Conservation (phyloP, 345 rosid species). For the Crucihimalaya himalaica region DNA sequence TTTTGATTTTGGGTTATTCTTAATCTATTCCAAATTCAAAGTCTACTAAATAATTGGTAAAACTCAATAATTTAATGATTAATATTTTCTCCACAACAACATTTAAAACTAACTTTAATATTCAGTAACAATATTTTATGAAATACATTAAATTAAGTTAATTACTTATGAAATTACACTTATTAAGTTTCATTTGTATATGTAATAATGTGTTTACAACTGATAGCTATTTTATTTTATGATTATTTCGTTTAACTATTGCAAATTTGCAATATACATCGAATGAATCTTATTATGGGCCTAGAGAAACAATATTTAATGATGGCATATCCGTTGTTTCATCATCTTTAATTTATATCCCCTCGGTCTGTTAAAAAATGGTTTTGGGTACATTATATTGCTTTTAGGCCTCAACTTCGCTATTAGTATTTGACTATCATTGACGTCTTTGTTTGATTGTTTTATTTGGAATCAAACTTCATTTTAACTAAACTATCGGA, state of each 20-base stretch:
- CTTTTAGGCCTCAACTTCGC: neutral
- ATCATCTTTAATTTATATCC: neutral
- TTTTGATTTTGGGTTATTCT: neutral
- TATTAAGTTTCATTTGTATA: neutral
- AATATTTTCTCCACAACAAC: neutral
- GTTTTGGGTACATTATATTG: neutral
- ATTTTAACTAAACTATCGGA: too few species aligned
- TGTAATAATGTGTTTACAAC: neutral
- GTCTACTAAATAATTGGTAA: neutral
- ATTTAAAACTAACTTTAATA: neutral
- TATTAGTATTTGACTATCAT: conserved; percentile 3
- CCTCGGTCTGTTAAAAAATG: neutral
- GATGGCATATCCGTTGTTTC: neutral
- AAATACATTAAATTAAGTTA: neutral
- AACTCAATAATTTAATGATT: neutral
- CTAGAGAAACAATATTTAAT: neutral
- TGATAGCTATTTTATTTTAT: neutral
- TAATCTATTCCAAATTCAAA: neutral
- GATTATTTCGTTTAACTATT: neutral
- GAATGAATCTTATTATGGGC: neutral
- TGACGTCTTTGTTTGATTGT: neutral
- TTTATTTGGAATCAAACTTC: too few species aligned
- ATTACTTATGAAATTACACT: neutral
- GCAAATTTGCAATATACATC: neutral
- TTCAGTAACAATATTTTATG: neutral